Base-by-base conservation (phyloP, 257 asterid species). In the Coffea eugenioides region DNA sequence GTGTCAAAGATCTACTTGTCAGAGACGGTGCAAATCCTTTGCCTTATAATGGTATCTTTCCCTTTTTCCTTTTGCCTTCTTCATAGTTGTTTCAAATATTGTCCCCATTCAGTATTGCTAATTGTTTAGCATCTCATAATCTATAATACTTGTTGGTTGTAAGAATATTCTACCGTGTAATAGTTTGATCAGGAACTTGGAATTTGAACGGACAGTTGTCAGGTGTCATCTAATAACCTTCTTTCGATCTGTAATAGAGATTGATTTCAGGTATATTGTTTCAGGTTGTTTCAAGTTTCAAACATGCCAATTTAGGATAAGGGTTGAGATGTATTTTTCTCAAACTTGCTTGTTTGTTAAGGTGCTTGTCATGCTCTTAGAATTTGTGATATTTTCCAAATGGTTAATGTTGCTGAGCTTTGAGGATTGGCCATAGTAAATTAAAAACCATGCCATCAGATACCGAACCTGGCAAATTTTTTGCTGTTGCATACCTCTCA, bases 1-100 rank as follows among this genome's bases (percentile, higher is more conserved):
- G 83, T 79, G 83, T 70, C 68, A 89, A 84, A 71, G 52, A 85
- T 85, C 94, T 79, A 61, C 66, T 76, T 70, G 81, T 76, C 64
- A 82, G 77, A 84, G 90, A 84, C 6, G 85, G 91, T 91, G 86
- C 87, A 59, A 84, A 83, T 69, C 80, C 74, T 77, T 76, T 52
- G 48, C 13, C 59, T 79, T 71, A 76, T 73, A 65, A 79, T 79
- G 77, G 87, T 85, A 82, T 57, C 78, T 39, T 71, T 76, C 59
- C 69, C 49, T 75, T 31, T 75, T 59, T 79, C 73, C 76, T 54
- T 75, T 61, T 52, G 31, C 31, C 31, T 31, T 31, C 31, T 31
- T 31, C 31, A 31, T 31, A 31, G 31, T 31, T 31, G 31, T 31
- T 31, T 31, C 31, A 31, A 31, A 31, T 31, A 31, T 31, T 31